These are phyloP conservation scores for Rhynchospora pubera DNA, from an alignment of 176 grass and related monocot species.

Conservation along the genomic window DNA sequence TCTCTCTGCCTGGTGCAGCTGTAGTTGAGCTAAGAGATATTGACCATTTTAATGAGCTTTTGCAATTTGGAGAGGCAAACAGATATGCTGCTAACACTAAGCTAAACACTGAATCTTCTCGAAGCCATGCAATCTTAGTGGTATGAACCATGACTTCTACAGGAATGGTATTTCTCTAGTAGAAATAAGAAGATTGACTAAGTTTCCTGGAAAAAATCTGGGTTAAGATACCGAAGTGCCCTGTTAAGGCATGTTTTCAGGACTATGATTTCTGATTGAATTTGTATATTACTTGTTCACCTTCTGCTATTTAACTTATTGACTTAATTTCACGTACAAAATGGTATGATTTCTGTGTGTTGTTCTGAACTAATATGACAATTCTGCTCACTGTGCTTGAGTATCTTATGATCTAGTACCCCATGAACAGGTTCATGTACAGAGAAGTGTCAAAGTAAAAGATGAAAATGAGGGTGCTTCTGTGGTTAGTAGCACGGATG, in stretches of 20 bases:
- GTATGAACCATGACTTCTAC: conserved; percentile 34
- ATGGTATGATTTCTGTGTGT: background rate
- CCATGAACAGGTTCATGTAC: conserved; percentile 60
- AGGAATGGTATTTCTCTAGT: background rate
- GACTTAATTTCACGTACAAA: background rate
- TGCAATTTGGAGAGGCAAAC: conserved; percentile 85
- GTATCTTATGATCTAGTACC: conserved; percentile 7
- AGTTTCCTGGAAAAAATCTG: background rate
- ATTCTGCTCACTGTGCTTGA: background rate
- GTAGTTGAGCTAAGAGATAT: conserved; percentile 73
- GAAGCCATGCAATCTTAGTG: conserved; percentile 89
- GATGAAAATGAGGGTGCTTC: conserved; percentile 33
- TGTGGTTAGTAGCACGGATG: conserved; percentile 16
- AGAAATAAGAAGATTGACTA: background rate
- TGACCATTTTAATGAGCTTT: conserved; percentile 63
- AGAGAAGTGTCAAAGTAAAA: conserved; percentile 60
- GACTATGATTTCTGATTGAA: background rate
- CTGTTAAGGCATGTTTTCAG: background rate
- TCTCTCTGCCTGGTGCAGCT: conserved; percentile 70
- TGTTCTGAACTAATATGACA: conserved; percentile 7
- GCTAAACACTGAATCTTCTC: conserved; percentile 98
- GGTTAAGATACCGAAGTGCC: background rate
- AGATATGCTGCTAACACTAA: conserved; percentile 94
- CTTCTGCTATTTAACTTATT: background rate
- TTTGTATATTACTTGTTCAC: background rate